These are phyloP conservation scores for Cucumis hystrix DNA, from an alignment of 306 rosid species.

Conservation along the genomic window DNA sequence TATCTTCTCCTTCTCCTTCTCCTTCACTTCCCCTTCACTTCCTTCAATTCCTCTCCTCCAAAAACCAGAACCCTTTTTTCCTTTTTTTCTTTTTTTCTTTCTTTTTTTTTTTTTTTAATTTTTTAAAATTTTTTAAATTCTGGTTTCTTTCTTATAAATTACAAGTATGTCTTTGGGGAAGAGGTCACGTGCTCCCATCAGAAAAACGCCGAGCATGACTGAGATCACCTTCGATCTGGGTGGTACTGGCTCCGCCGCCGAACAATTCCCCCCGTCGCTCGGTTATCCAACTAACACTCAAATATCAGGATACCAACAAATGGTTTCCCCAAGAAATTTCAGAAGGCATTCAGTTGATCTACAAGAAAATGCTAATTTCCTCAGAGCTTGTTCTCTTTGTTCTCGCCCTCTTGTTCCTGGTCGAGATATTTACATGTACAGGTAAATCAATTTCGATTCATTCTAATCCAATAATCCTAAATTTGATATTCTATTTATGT, in stretches of 20 bases:
- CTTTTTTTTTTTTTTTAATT: too few relatives aligned
- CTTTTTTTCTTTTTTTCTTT: too few relatives aligned
- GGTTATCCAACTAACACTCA: not conserved
- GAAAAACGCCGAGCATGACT: constrained; percentile 69
- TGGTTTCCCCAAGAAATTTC: constrained; percentile 27
- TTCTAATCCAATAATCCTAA: not conserved
- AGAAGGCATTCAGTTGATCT: constrained; percentile 30
- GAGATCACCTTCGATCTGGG: constrained; percentile 69
- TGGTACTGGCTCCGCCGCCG: constrained; percentile 16
- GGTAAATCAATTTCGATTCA: constrained; percentile 13
- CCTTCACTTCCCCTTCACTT: not conserved
- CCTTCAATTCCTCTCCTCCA: not conserved
- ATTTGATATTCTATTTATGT: not conserved
- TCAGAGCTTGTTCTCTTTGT: constrained; percentile 70
- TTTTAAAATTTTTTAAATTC: not conserved
- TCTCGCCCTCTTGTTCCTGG: constrained; percentile 48
- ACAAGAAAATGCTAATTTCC: constrained; percentile 31
- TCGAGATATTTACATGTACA: constrained; percentile 93
- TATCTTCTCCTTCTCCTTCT: constrained; percentile 11
- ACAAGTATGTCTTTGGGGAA: constrained; percentile 56
- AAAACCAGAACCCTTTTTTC: not conserved
- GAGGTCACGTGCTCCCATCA: constrained; percentile 68
- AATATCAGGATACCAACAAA: constrained; percentile 15
- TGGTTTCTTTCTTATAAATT: not conserved
- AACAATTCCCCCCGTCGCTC: not conserved